These are phyloP conservation scores for Podaxis sp. DNA, from an alignment of 768 basidiomycete species.

Conservation along the genomic window DNA sequence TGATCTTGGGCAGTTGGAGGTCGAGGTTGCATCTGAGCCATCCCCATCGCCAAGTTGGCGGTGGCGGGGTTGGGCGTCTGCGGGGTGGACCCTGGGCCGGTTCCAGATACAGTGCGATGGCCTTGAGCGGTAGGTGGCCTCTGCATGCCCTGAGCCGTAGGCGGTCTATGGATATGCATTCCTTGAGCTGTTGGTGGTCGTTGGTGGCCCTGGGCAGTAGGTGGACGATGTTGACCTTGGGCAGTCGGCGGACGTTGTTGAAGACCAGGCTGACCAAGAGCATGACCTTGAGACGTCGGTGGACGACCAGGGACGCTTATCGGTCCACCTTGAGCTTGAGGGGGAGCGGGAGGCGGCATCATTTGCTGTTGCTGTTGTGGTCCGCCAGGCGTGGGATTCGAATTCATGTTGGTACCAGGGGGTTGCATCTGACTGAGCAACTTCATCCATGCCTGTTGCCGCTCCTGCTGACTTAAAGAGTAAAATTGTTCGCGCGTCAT, in stretches of 20 bases:
- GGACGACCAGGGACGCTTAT: slow-evolving; percentile 15
- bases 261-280: background rate
- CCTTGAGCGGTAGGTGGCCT: slow-evolving; percentile 15
- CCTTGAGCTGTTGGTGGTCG: slow-evolving; percentile 18
- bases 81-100: slow-evolving; percentile 4
- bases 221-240: slow-evolving; percentile 16
- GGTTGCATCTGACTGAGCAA: slow-evolving; percentile 22
- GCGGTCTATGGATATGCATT: slow-evolving; percentile 12
- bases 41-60: slow-evolving; percentile 1
- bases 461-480: slow-evolving; percentile 24
- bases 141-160: slow-evolving; percentile 12
- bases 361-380: slow-evolving; percentile 23
- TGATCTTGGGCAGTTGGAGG: slow-evolving; percentile 13
- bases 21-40: slow-evolving; percentile 11
- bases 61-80: slow-evolving; percentile 11
- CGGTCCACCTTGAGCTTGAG: slow-evolving; percentile 12
- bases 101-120: slow-evolving; percentile 6
- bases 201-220: slow-evolving; percentile 18
- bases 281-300: slow-evolving; percentile 11
- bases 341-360: slow-evolving; percentile 32
- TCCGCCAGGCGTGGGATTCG: slow-evolving; percentile 12
- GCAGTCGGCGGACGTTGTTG: slow-evolving; percentile 11
- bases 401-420: slow-evolving; percentile 23
- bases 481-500: slow-evolving; percentile 33
- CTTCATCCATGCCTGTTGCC: slow-evolving; percentile 24